Evolutionary conservation across 306 rosid genomes (phyloP), one percentile per base, ranked within the genome.

Genomic region (Alnus glutinosa): DNA sequence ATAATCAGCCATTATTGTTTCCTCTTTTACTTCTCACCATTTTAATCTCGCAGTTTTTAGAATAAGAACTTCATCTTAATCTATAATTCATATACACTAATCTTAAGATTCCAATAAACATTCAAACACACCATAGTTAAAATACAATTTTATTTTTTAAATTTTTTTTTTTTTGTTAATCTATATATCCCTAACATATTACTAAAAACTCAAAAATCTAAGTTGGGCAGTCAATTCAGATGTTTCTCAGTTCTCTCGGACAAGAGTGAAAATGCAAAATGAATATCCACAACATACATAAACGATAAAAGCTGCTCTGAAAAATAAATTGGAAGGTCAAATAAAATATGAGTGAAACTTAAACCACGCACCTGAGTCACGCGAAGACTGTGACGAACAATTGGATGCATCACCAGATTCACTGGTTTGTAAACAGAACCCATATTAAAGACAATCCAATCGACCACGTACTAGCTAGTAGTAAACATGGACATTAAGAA

Each of bases 361-460:
- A 67, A 64, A 55, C 49, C 57, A 80, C 81, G 77, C 63, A 86
- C 91, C 89, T 50, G 77, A 70, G 57, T 30, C 82, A 64, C 64
- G 51, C 52, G 54, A 34, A 70, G 80, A 70, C 30, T 71, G 73
- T 19, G 86, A 68, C 9, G 82, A 61, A 28, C 78, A 51, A 32
- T 78, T 74, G 9, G 68, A 2, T 63, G 57, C 77, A 75, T 67
- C 75, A 44, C 72, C 76, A 78, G 67, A 70, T 49, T 50, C 71
- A 42, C 90, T 90, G 81, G 72, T 83, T 50, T 85, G 64, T 42
- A 72, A 71, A 82, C 44, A 86, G 54, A 14, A 2, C 76, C 15
- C 79, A 77, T 67, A 73, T 78, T 48, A 76, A 76, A 50, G 58
- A 15, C 70, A 47, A 37, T 57, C 12, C 28, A 71, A 72, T 14